A percentile compares a stretch with the other conserved stretches of the same genome.
phyloP scores from a whole-genome alignment of 176 grass and related monocot genomes.

The Musa acuminata region DNA sequence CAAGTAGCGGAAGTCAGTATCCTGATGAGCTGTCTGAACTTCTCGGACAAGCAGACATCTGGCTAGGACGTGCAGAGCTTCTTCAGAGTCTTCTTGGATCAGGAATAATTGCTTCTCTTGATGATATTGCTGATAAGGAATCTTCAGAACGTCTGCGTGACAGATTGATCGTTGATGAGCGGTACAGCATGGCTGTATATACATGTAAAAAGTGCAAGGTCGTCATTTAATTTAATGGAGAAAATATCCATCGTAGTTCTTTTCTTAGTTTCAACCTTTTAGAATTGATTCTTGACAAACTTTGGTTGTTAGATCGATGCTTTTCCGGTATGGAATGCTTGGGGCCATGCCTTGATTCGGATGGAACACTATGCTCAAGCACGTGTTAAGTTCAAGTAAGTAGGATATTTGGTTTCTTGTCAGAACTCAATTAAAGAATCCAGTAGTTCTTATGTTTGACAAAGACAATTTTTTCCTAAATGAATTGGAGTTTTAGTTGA shows the following conservation, averaged over 20 bases:
- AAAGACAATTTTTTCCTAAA: not conserved
- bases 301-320: slow-evolving; percentile 65
- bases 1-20: slow-evolving; percentile 51
- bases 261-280: slow-evolving; percentile 11
- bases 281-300: slow-evolving; percentile 17
- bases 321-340: slow-evolving; percentile 89
- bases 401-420: not conserved
- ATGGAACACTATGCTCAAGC: slow-evolving; percentile 98
- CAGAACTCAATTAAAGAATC: not conserved
- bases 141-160: slow-evolving; percentile 72
- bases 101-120: slow-evolving; percentile 79
- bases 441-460: not conserved
- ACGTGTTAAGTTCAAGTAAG: slow-evolving; percentile 98
- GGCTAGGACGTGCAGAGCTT: slow-evolving; percentile 90
- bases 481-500: not conserved
- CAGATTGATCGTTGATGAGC: slow-evolving; percentile 62
- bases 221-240: slow-evolving; percentile 14
- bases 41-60: slow-evolving; percentile 53
- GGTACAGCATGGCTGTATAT: slow-evolving; percentile 97
- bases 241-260: slow-evolving; percentile 9
- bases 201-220: slow-evolving; percentile 99
- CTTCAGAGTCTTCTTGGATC: slow-evolving; percentile 93
- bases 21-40: slow-evolving; percentile 67
- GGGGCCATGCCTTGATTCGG: slow-evolving; percentile 92
- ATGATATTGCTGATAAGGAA: slow-evolving; percentile 88